Base-by-base conservation (phyloP, 768 basidiomycete genomes). In the Dioszegia crocea region DNA sequence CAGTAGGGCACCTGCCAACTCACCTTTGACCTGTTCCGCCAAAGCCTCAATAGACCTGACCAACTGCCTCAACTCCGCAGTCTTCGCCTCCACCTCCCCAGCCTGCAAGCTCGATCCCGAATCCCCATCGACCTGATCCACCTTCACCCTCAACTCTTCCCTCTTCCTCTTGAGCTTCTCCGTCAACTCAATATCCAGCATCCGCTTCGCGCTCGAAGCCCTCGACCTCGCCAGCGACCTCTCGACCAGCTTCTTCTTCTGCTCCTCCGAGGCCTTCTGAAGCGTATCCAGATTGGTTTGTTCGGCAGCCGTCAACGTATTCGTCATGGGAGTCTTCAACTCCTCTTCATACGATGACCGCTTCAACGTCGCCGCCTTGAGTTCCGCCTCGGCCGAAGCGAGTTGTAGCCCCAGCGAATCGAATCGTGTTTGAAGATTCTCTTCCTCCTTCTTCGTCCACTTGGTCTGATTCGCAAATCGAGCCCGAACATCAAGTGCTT, bases 121-220 rank as follows among this genome's bases (percentile, higher is more conserved):
- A 12, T 82, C 80, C 43, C 83, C 63, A 17, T 72, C 63, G 84
- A 87, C n/a, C 88, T 78, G 23, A 63, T 96, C 92, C 11, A 97
- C 78, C 73, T 88, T 88, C 31, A 78, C 76, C 49, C 84, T 83
- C 8, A 98, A 71, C 64, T 93, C 94, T 49, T 90, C 87, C 43
- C 85, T 82, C 24, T 87, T 83, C 8, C 93, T 84, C 21, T 85
- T 82, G 14, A 98, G 81, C 65, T 86, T 86, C 75, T 99, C 96
- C 63, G 88, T 90, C 46, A 98, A 81, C 75, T 98, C 94, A 54
- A 96, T 93, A 73, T 96, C 91, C 27, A 96, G 78, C 3, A 86
- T 77, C 70, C 87, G 89, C 78, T 89, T 91, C 63, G 81, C 82
- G 12, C 84, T 83, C 39, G 88, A 85, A 63, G 91, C 77, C 87